Conservation (phyloP, 257 asterid genomes). For the Rauvolfia tetraphylla region DNA sequence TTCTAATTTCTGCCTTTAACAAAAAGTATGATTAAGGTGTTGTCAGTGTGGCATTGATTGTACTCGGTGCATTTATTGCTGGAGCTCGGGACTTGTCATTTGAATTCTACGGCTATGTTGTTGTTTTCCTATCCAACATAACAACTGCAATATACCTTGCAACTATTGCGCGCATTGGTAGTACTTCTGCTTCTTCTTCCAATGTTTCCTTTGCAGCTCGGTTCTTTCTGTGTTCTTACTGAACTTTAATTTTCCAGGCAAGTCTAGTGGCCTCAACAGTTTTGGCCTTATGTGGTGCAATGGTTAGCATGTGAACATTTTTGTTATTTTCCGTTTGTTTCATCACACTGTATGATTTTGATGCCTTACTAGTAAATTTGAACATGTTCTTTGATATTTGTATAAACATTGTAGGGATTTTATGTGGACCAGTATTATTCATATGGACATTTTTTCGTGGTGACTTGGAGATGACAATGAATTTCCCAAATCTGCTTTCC, state of each 20-base stretch:
- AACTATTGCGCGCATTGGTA: conserved; percentile 86
- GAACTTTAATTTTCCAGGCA: conserved; percentile 51
- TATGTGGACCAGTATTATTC: conserved; percentile 60
- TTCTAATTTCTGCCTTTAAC: conserved; percentile 25
- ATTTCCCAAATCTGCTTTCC: conserved; percentile 61
- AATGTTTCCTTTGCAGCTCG: conserved; percentile 20
- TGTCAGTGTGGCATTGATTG: conserved; percentile 73
- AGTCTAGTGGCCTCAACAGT: conserved; percentile 87
- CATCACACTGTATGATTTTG: not conserved
- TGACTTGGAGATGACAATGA: conserved; percentile 70
- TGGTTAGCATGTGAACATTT: conserved; percentile 32
- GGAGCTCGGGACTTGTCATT: conserved; percentile 89
- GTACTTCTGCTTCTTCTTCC: conserved; percentile 25
- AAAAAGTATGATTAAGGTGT: conserved; percentile 30
- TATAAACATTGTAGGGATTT: conserved; percentile 42
- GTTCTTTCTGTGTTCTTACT: conserved; percentile 21
- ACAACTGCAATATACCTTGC: conserved; percentile 87
- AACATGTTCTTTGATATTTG: not conserved
- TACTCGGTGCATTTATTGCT: conserved; percentile 85
- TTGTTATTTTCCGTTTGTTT: not conserved
- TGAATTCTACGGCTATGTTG: conserved; percentile 63
- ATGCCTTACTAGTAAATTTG: not conserved
- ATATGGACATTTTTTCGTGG: conserved; percentile 79
- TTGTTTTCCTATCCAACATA: conserved; percentile 74
- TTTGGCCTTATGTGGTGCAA: conserved; percentile 99